These are phyloP conservation scores for Elongisporangium undulatum DNA, from an alignment of 352 stramenopile species.

Conservation along the genomic window DNA sequence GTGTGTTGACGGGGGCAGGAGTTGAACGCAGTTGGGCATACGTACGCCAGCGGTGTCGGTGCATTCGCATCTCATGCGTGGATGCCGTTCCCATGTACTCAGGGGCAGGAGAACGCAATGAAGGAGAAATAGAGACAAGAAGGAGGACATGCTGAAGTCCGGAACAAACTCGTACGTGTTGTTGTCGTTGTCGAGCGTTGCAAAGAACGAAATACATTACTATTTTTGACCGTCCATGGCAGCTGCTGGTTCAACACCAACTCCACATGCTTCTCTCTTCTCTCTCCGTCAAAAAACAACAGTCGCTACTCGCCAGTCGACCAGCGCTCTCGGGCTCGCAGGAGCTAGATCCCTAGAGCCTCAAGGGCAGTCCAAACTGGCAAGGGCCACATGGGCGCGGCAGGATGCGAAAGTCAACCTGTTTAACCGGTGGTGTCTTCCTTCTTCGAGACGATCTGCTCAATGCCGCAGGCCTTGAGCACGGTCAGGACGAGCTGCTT, in stretches of 20 bases:
- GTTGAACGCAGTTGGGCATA: too few relatives aligned
- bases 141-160: not conserved
- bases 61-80: too few relatives aligned
- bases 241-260: not conserved
- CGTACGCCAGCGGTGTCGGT: too few relatives aligned
- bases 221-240: conserved; percentile 6
- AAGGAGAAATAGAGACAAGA: conserved; percentile 13
- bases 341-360: not conserved
- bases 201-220: conserved; percentile 23
- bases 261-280: not conserved
- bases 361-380: not conserved
- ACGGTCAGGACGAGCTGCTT: conserved; percentile 97
- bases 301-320: not conserved
- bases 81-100: too few relatives aligned
- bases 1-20: too few relatives aligned
- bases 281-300: not conserved
- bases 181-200: conserved; percentile 7
- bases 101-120: too few relatives aligned
- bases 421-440: conserved; percentile 74
- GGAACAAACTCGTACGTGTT: conserved; percentile 1
- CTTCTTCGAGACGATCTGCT: conserved; percentile 99
- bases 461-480: conserved; percentile 95
- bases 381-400: not conserved
- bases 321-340: not conserved
- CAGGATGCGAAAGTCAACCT: not conserved